phyloP scores from a whole-genome alignment of 805 yeast species.

The Myxozyma lipomycoides region DNA sequence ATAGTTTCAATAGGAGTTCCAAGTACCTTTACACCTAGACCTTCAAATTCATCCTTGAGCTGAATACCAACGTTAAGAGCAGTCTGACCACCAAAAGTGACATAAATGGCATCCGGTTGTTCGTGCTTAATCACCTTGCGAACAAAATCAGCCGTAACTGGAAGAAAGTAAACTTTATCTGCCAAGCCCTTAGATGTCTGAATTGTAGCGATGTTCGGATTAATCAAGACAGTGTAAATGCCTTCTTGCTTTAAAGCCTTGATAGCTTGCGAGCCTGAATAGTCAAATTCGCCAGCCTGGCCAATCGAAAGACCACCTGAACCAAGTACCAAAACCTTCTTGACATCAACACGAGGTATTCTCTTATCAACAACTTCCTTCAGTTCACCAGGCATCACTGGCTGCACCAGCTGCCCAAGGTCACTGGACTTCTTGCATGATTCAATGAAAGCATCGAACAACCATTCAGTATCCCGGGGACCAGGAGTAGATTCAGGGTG shows the following conservation, averaged over 20 bases:
- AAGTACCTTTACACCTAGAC: conserved; percentile 86
- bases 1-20: conserved; percentile 97
- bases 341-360: conserved; percentile 75
- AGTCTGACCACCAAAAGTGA: conserved; percentile 98
- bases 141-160: conserved; percentile 96
- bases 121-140: conserved; percentile 92
- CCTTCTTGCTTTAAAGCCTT: conserved; percentile 98
- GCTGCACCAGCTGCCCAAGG: conserved; percentile 57
- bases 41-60: conserved; percentile 90
- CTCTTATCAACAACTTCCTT: conserved; percentile 67
- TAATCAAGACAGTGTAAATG: conserved; percentile 89
- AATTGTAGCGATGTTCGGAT: conserved; percentile 97
- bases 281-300: conserved; percentile 99
- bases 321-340: conserved; percentile 90
- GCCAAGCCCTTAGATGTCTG: conserved; percentile 98
- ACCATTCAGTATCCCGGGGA: conserved; percentile 96
- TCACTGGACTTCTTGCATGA: conserved; percentile 57
- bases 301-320: conserved; percentile 98
- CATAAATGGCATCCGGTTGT: conserved; percentile 94
- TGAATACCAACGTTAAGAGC: conserved; percentile 94
- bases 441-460: conserved; percentile 87
- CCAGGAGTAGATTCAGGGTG: conserved; percentile 99
- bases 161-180: conserved; percentile 94
- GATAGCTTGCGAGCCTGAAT: conserved; percentile 98
- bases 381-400: conserved; percentile 87